Conservation (phyloP, 345 rosid species). For the Populus pruinosa region DNA sequence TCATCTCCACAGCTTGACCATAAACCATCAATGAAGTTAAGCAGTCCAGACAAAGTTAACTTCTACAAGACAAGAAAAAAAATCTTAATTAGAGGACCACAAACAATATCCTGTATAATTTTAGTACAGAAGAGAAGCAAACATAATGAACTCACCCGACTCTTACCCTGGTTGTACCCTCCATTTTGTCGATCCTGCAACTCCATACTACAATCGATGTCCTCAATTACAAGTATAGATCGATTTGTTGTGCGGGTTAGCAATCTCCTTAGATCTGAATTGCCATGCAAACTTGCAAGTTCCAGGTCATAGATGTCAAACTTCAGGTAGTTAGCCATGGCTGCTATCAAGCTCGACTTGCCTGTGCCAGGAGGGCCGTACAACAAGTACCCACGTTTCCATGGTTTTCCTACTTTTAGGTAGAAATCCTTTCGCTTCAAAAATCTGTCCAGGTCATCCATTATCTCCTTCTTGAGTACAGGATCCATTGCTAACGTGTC, state of each 20-base stretch:
- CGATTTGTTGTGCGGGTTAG: conserved; percentile 8
- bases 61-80: conserved; percentile 1
- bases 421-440: conserved; percentile 14
- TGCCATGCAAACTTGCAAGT: conserved; percentile 4
- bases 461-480: conserved; percentile 5
- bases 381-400: conserved; percentile 28
- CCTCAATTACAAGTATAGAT: conserved; percentile 26
- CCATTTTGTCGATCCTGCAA: conserved; percentile 9
- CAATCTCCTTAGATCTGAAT: conserved; percentile 13
- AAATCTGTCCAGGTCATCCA: conserved; percentile 34
- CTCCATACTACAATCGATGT: conserved; percentile 24
- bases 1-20: conserved; percentile 33
- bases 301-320: conserved; percentile 21
- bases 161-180: neutral
- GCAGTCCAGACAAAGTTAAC: conserved; percentile 25
- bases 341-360: conserved; percentile 30
- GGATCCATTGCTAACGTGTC: conserved; percentile 30
- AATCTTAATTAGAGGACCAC: neutral
- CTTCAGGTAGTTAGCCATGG: conserved; percentile 26
- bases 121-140: neutral
- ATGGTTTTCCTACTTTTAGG: conserved; percentile 23
- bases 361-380: conserved; percentile 29
- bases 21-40: conserved; percentile 23
- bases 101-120: neutral
- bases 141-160: conserved; percentile 2